These are phyloP conservation scores for Mallotus nudiflorus DNA, from an alignment of 345 rosid genomes.

Conservation along the genomic window DNA sequence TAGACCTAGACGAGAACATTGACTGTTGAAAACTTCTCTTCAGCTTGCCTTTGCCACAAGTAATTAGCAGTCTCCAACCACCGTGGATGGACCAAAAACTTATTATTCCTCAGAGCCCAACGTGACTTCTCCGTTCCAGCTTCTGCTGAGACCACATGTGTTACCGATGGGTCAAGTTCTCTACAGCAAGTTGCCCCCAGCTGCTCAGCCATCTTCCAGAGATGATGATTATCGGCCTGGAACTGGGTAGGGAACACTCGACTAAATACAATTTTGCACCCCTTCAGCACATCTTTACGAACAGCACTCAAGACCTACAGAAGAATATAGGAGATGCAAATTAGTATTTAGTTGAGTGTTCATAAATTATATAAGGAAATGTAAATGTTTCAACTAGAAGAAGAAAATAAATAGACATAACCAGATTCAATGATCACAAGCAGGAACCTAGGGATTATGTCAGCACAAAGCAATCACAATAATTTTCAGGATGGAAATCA, in stretches of 20 bases:
- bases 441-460: too few relatives aligned
- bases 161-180: slow-evolving; percentile 46
- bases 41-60: slow-evolving; percentile 56
- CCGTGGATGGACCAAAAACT: slow-evolving; percentile 51
- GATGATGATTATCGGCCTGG: slow-evolving; percentile 55
- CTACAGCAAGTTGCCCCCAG: slow-evolving; percentile 58
- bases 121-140: slow-evolving; percentile 58
- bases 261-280: slow-evolving; percentile 74
- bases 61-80: slow-evolving; percentile 65
- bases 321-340: not conserved
- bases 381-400: too few relatives aligned
- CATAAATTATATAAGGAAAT: too few relatives aligned
- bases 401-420: too few relatives aligned
- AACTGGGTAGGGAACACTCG: slow-evolving; percentile 67
- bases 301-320: slow-evolving; percentile 51
- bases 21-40: slow-evolving; percentile 41
- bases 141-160: slow-evolving; percentile 55
- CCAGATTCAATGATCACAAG: too few relatives aligned
- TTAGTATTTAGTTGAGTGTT: too few relatives aligned
- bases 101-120: slow-evolving; percentile 59
- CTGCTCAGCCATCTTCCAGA: slow-evolving; percentile 80
- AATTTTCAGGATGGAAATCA: not conserved
- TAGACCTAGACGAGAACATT: not conserved
- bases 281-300: slow-evolving; percentile 58
- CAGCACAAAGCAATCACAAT: too few relatives aligned